Conservation (phyloP, 2,329 filamentous ascomycete genomes). For the Hymenoscyphus repandus region DNA sequence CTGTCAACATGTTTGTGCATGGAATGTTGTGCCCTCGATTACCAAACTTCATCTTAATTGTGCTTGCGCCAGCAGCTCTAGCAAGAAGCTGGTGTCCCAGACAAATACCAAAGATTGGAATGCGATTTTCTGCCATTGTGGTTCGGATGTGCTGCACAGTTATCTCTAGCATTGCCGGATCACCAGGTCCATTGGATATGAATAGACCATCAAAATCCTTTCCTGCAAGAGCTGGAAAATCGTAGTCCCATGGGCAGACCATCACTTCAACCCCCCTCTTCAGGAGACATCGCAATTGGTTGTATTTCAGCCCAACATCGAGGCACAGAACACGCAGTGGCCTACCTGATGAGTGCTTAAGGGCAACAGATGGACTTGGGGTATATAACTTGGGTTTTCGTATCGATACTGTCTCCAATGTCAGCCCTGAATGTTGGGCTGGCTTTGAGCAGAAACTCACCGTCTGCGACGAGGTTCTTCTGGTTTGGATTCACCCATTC, state of each 20-base stretch:
- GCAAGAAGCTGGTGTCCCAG: constrained; percentile 91
- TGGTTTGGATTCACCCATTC: constrained; percentile 91
- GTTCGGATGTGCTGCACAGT: constrained; percentile 76
- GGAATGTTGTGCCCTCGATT: constrained; percentile 99
- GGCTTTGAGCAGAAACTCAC: constrained; percentile 50
- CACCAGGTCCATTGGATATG: constrained; percentile 95
- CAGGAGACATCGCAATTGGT: constrained; percentile 91
- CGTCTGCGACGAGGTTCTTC: constrained; percentile 89
- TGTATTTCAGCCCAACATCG: constrained; percentile 97
- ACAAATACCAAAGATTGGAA: constrained; percentile 93
- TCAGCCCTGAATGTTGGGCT: constrained; percentile 35
- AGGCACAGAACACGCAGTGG: constrained; percentile 83
- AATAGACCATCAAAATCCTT: constrained; percentile 94
- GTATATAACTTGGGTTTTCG: constrained; percentile 80
- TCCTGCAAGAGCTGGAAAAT: constrained; percentile 71
- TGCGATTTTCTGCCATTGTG: constrained; percentile 72
- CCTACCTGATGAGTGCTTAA: constrained; percentile 85
- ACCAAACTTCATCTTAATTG: constrained; percentile 97
- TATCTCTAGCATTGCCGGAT: constrained; percentile 76
- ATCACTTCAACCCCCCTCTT: constrained; percentile 88
- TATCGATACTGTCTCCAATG: constrained; percentile 67
- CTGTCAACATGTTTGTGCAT: constrained; percentile 90
- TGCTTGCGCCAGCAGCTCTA: constrained; percentile 77
- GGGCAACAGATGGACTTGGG: constrained; percentile 62
- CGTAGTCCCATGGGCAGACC: constrained; percentile 93